Conservation (phyloP, 768 basidiomycete genomes). For the Strobilomyces echinocephalus region DNA sequence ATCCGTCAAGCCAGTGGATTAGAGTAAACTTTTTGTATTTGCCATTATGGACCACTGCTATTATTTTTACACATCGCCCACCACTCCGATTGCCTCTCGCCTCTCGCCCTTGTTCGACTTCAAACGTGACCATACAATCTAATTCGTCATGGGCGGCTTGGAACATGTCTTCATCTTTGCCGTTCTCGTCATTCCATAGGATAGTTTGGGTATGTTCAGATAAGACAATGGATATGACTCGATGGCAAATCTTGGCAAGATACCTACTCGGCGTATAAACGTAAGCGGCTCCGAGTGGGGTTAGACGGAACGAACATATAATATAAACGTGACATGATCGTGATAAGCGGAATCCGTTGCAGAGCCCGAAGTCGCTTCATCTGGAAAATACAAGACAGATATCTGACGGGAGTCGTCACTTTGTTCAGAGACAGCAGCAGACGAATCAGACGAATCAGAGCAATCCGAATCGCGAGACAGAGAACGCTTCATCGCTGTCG, state of each 20-base stretch:
- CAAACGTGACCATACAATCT: constrained; percentile 49
- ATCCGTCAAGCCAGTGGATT: no score
- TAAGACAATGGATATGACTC: constrained; percentile 48
- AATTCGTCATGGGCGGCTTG: constrained; percentile 37
- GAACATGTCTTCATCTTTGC: constrained; percentile 24
- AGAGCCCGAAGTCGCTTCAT: constrained; percentile 53
- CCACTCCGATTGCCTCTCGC: no score
- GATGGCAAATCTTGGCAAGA: constrained; percentile 55
- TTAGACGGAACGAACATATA: constrained; percentile 40
- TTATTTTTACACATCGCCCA: no score
- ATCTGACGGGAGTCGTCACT: constrained; percentile 18
- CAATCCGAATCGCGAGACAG: constrained; percentile 13
- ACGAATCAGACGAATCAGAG: constrained; percentile 27
- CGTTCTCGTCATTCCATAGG: constrained; percentile 39
- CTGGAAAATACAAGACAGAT: constrained; percentile 59
- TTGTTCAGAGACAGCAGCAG: constrained; percentile 31
- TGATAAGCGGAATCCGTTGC: constrained; percentile 40
- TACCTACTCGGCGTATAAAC: constrained; percentile 36
- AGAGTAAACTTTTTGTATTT: no score
- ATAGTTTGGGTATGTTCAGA: constrained; percentile 41
- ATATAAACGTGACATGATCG: constrained; percentile 60
- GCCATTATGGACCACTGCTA: no score
- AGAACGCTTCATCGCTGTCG: constrained; percentile 3
- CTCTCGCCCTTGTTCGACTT: constrained; percentile 29
- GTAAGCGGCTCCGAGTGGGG: background rate